These are phyloP conservation scores for Sambucus nigra DNA, from an alignment of 129 eudicot species.

Conservation along the genomic window DNA sequence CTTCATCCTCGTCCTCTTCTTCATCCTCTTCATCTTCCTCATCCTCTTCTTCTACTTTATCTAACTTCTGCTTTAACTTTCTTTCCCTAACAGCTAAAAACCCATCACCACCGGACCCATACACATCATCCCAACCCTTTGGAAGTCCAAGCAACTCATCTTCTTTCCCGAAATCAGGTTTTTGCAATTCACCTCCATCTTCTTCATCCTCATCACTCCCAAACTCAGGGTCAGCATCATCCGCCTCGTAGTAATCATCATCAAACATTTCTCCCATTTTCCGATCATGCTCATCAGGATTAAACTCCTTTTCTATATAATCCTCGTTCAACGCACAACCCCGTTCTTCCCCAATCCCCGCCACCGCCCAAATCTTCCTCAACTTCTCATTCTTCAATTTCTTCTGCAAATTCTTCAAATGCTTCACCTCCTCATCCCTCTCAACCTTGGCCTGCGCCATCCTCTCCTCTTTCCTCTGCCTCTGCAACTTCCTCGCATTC, in stretches of 20 bases:
- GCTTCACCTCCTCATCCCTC: conserved; percentile 73
- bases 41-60: conserved; percentile 7
- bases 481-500: conserved; percentile 60
- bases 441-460: conserved; percentile 53
- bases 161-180: conserved; percentile 78
- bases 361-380: conserved; percentile 51
- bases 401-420: conserved; percentile 80
- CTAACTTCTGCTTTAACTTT: conserved; percentile 19
- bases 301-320: conserved; percentile 83
- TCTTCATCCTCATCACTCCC: conserved; percentile 59
- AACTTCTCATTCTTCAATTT: conserved; percentile 80
- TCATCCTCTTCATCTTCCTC: conserved; percentile 19
- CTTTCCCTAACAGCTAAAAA: conserved; percentile 39
- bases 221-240: conserved; percentile 71
- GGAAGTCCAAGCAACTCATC: conserved; percentile 77
- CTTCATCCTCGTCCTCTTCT: conserved; percentile 1
- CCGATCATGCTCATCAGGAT: conserved; percentile 61
- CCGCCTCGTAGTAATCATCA: conserved; percentile 55
- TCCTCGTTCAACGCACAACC: conserved; percentile 39
- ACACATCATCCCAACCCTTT: conserved; percentile 61
- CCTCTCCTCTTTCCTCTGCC: conserved; percentile 82
- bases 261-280: conserved; percentile 71
- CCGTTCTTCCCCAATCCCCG: conserved; percentile 43
- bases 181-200: conserved; percentile 45
- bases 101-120: conserved; percentile 32